phyloP scores from a whole-genome alignment of 192 early-diverging fungal species.

The Diversispora eburnea region DNA sequence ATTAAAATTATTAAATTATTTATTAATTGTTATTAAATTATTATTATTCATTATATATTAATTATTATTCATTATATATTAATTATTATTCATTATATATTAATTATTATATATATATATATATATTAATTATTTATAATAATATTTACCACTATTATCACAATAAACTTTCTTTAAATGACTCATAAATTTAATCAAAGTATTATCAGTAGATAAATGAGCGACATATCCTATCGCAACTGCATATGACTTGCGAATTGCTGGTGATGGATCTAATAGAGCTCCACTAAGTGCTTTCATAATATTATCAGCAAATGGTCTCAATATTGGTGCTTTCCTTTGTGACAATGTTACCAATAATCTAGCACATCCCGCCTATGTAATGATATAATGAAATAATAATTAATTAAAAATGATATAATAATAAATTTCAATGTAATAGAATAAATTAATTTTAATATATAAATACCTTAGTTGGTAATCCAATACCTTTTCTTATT shows the following conservation, averaged over 20 bases:
- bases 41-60: neutral
- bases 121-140: too few relatives aligned
- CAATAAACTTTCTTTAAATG: conserved; percentile 75
- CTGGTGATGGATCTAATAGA: conserved; percentile 72
- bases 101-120: too few relatives aligned
- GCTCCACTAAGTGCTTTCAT: conserved; percentile 76
- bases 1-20: neutral
- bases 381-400: neutral
- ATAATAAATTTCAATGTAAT: neutral
- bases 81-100: neutral
- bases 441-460: neutral
- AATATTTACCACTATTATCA: conserved; percentile 52
- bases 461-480: conserved; percentile 67
- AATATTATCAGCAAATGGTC: conserved; percentile 65
- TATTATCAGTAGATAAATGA: conserved; percentile 52
- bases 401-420: neutral
- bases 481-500: conserved; percentile 79
- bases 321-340: conserved; percentile 59
- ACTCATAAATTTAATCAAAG: conserved; percentile 60
- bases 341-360: conserved; percentile 77
- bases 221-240: conserved; percentile 80
- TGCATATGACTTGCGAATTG: conserved; percentile 82
- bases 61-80: too few relatives aligned
- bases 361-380: conserved; percentile 83
- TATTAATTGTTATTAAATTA: neutral